Evolutionary conservation across 306 rosid species (phyloP).

Genomic region (Glycine latifolia): DNA sequence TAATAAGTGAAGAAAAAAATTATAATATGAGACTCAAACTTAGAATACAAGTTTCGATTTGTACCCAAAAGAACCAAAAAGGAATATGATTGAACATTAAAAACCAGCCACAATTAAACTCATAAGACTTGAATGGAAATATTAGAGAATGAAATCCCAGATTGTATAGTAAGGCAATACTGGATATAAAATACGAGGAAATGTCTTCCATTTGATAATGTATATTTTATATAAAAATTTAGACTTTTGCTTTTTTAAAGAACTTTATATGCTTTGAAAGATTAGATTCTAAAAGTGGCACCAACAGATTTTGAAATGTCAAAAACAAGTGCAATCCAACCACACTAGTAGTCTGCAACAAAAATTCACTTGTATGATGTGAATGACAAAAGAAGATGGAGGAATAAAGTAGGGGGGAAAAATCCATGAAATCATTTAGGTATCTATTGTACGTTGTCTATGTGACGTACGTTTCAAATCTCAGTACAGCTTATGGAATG

Average conservation of each 20-base stretch:
- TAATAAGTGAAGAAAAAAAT: background rate
- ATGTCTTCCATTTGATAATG: background rate
- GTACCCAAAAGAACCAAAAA: too few relatives aligned
- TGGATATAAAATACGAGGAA: background rate
- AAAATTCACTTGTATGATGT: background rate
- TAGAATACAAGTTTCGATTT: background rate
- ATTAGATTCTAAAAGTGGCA: conserved; percentile 31
- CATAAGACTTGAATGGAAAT: background rate
- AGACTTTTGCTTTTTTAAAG: conserved; percentile 13
- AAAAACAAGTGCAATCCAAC: conserved; percentile 1
- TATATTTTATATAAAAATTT: background rate
- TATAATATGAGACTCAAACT: too few relatives aligned
- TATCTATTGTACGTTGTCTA: background rate
- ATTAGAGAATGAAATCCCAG: background rate
- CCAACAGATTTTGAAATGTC: conserved; percentile 11
- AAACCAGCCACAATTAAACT: background rate
- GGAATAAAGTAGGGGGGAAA: background rate
- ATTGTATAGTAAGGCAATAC: background rate
- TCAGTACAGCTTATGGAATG: background rate
- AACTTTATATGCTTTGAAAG: conserved; percentile 4
- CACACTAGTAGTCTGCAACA: background rate
- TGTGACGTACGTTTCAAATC: background rate
- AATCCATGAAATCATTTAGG: background rate
- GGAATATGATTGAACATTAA: background rate
- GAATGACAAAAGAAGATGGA: background rate